phyloP scores from a whole-genome alignment of 768 basidiomycete species.

The Suillus luteus region DNA sequence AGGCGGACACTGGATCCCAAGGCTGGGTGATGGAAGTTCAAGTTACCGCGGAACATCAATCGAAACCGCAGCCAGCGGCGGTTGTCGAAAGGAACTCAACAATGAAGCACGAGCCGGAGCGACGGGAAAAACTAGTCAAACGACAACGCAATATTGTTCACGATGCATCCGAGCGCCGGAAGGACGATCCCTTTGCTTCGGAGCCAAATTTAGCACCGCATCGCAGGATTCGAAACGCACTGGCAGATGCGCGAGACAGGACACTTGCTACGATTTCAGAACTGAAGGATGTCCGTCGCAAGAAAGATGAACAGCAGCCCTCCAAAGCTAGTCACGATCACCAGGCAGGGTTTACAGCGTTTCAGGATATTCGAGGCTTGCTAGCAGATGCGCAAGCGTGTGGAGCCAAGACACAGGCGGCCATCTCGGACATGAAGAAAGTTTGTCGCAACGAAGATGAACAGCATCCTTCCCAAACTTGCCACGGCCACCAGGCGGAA shows the following conservation, averaged over 20 bases:
- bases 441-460: neutral
- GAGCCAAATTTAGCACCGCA: neutral
- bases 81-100: neutral
- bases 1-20: neutral
- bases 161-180: neutral
- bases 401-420: neutral
- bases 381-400: neutral
- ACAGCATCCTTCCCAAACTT: neutral
- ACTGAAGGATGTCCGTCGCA: neutral
- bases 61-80: neutral
- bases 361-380: neutral
- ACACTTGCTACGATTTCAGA: neutral
- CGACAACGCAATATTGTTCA: neutral
- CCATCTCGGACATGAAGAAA: neutral
- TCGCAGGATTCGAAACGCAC: neutral
- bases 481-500: neutral
- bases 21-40: neutral
- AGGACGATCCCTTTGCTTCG: neutral
- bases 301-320: neutral
- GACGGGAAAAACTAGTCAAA: neutral
- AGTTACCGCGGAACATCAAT: neutral
- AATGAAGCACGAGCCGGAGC: neutral
- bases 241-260: conserved; percentile 1
- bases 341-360: neutral
- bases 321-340: neutral